phyloP scores from a whole-genome alignment of 768 basidiomycete genomes.

The Pleurotus platypus region DNA sequence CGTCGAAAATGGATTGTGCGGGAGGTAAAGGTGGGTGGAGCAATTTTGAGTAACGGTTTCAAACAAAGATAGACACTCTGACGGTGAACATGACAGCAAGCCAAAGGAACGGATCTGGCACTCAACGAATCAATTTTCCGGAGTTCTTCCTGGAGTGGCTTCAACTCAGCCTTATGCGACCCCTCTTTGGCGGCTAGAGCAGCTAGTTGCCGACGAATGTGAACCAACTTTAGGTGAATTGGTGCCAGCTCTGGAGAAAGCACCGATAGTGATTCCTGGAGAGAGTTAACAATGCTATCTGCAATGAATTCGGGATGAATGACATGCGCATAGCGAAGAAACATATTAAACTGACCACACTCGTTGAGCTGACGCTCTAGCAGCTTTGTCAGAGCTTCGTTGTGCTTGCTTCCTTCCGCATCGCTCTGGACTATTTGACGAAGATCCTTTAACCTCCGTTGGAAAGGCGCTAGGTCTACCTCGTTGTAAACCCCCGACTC shows the following conservation, averaged over 20 bases:
- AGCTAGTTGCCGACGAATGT: constrained; percentile 84
- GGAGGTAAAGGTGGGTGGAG: not conserved
- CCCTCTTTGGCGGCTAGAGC: constrained; percentile 86
- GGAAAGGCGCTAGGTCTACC: constrained; percentile 85
- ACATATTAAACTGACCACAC: constrained; percentile 63
- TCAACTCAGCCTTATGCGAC: constrained; percentile 81
- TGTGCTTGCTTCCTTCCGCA: constrained; percentile 75
- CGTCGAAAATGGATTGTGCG: too few species aligned
- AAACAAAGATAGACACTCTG: constrained; percentile 15
- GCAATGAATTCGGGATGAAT: constrained; percentile 5
- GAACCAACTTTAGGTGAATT: constrained; percentile 85
- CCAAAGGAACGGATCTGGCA: constrained; percentile 33
- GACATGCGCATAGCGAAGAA: not conserved
- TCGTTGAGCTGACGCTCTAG: constrained; percentile 89
- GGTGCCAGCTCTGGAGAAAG: constrained; percentile 89
- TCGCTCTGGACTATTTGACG: constrained; percentile 85
- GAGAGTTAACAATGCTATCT: constrained; percentile 74
- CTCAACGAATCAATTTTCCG: constrained; percentile 95
- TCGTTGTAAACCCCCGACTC: constrained; percentile 95
- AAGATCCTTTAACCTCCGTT: constrained; percentile 74
- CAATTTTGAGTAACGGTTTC: constrained; percentile 10
- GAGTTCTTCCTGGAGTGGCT: constrained; percentile 87
- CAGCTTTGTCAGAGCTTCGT: constrained; percentile 82
- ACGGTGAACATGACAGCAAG: constrained; percentile 25
- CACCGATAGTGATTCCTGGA: constrained; percentile 84